Base-by-base conservation (phyloP, 768 basidiomycete species). In the Lactifluus piperatus region DNA sequence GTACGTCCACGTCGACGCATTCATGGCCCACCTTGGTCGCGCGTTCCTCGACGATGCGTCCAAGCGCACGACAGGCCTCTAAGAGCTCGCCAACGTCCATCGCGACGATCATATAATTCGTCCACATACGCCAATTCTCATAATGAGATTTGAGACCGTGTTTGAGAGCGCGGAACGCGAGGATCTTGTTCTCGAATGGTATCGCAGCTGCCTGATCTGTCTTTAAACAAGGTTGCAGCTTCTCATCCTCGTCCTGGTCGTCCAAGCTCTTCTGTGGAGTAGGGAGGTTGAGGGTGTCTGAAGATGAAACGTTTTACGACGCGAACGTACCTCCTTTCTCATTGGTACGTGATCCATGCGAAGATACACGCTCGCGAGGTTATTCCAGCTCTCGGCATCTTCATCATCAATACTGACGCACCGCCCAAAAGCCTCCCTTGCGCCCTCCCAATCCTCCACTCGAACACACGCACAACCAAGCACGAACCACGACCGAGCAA, bases 121-220 rank as follows among this genome's bases (percentile, higher is more conserved):
- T 79, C 97, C 97, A 99, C 89, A 99, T 94, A 20, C 92, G 82
- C 94, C 95, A 98, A 68, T 93, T 94, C 27, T 91, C 85, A 70
- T 92, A 89, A 50, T 82, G 81, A 71, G 80, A 82, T 65, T 84
- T 85, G 60, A 98, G 79, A 1, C 97, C 94, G 60, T 91, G 89
- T 64, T 88, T 86, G 27, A 99, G 85, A 2, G 97, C 95, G 18
- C 86, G 86, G 78, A 91, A 97, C 1, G 97, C 97, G 44, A 93
- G 80, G 47, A 85, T 75, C 70, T 92, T 94, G 75, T 94, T 84
- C 45, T 80, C 73, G 68, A 86, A 86, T 5, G 84, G 75, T 48
- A 83, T 74, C 13, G 75, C 66, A 56, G 74, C 44, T 7, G 49
- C 30, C 10, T 14, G n/a, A n/a, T 55, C 54, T 2, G 49, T 32